Percentiles rank a stretch among this genome's conserved stretches.
phyloP scores from a whole-genome alignment of 345 rosid genomes.

The Euphorbia lathyris region DNA sequence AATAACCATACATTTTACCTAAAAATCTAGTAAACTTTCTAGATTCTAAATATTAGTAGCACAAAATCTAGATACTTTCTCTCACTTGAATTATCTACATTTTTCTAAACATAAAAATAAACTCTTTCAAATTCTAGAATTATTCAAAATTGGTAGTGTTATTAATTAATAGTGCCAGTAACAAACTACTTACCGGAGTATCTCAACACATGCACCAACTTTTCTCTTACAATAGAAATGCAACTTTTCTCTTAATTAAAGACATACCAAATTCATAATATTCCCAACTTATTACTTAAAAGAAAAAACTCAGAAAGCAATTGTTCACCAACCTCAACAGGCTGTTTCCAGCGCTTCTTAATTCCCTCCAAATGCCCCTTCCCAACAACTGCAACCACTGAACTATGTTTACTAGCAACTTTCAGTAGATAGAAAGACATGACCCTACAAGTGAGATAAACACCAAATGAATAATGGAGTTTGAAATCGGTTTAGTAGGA shows the following conservation, averaged over 20 bases:
- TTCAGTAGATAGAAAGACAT: constrained; percentile 72
- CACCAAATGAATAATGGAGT: not conserved
- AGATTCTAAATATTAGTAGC: no score
- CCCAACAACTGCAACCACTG: constrained; percentile 96
- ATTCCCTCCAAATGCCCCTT: constrained; percentile 95
- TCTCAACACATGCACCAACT: not conserved
- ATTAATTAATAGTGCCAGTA: no score
- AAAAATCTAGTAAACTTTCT: no score
- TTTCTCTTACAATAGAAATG: not conserved
- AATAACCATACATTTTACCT: no score
- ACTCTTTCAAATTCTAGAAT: no score
- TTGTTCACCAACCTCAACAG: constrained; percentile 48
- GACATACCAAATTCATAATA: not conserved
- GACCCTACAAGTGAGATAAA: constrained; percentile 47
- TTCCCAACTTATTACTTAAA: no score
- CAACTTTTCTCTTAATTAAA: not conserved
- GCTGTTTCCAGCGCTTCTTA: constrained; percentile 81
- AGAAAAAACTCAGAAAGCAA: not conserved
- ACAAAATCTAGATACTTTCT: no score
- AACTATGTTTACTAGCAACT: constrained; percentile 66
- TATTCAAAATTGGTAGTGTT: no score
- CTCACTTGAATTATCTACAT: no score
- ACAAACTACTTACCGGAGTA: not conserved
- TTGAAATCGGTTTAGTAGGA: not conserved
- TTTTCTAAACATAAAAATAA: no score